phyloP scores from a whole-genome alignment of 169 alveolate genomes.

The Amoebophrya sp. region DNA sequence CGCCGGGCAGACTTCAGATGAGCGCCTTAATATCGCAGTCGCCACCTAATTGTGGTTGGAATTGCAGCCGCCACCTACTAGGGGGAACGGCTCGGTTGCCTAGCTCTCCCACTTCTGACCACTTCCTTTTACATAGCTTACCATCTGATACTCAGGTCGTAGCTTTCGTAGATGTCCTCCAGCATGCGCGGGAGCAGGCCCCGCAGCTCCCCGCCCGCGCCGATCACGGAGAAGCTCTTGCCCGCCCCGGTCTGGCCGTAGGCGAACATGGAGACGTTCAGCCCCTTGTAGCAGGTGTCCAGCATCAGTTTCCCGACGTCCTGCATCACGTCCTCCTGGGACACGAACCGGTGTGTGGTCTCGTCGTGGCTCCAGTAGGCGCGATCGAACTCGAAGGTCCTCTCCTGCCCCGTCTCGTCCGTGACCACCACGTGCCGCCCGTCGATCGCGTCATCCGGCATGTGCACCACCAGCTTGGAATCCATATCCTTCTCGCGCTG shows the following conservation, averaged over 20 bases:
- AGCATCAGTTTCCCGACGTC: not conserved
- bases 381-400: not conserved
- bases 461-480: too few relatives aligned
- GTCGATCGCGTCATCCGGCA: not conserved
- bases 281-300: too few relatives aligned
- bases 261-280: too few relatives aligned
- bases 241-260: slow-evolving; percentile 12
- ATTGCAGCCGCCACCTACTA: not conserved
- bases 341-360: not conserved
- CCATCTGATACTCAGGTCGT: not conserved
- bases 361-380: not conserved
- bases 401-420: not conserved
- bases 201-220: not conserved
- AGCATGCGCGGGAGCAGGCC: not conserved
- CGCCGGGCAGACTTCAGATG: too few relatives aligned
- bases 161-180: not conserved
- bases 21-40: too few relatives aligned
- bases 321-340: not conserved
- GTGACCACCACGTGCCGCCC: too few relatives aligned
- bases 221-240: slow-evolving; percentile 4
- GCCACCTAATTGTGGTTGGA: too few relatives aligned
- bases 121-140: not conserved
- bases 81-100: not conserved
- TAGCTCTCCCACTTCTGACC: not conserved
- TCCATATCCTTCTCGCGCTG: too few relatives aligned